These are phyloP conservation scores for Fraxinus floribunda DNA, from an alignment of 305 asterid species.

Conservation along the genomic window DNA sequence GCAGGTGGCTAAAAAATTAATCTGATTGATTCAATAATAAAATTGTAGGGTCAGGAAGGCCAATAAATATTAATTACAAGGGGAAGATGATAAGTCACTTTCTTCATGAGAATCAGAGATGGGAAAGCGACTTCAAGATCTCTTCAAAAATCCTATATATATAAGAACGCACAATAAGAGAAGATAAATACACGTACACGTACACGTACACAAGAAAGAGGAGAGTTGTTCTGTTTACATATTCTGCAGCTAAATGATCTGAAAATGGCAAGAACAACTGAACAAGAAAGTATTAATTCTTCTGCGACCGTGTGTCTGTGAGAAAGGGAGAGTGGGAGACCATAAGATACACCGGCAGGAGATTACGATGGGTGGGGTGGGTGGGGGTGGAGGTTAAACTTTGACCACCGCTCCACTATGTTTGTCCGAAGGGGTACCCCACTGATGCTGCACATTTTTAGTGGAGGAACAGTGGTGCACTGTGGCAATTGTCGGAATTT, in stretches of 20 bases:
- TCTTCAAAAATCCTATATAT: background rate
- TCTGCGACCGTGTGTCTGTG: background rate
- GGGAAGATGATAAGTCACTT: constrained; percentile 65
- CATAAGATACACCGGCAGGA: background rate
- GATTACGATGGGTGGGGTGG: background rate
- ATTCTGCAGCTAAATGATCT: background rate
- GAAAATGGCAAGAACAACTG: background rate
- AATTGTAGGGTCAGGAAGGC: constrained; percentile 23
- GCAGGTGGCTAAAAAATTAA: background rate
- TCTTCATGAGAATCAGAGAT: constrained; percentile 88
- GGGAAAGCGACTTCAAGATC: constrained; percentile 53
- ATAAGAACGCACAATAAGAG: background rate
- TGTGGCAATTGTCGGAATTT: background rate
- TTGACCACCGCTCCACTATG: background rate
- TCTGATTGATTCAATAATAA: background rate
- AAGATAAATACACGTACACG: background rate
- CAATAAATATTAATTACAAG: constrained; percentile 8
- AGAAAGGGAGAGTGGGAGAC: background rate
- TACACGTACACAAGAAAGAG: background rate
- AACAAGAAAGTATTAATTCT: background rate
- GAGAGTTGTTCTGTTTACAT: background rate
- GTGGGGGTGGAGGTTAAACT: background rate
- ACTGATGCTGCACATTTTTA: background rate
- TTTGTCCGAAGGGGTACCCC: background rate
- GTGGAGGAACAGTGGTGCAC: background rate